Percentiles rank a stretch among this genome's conserved stretches.
Evolutionary conservation across 2,329 filamentous ascomycete species (phyloP).

Genomic region (Sclerotinia nivalis): DNA sequence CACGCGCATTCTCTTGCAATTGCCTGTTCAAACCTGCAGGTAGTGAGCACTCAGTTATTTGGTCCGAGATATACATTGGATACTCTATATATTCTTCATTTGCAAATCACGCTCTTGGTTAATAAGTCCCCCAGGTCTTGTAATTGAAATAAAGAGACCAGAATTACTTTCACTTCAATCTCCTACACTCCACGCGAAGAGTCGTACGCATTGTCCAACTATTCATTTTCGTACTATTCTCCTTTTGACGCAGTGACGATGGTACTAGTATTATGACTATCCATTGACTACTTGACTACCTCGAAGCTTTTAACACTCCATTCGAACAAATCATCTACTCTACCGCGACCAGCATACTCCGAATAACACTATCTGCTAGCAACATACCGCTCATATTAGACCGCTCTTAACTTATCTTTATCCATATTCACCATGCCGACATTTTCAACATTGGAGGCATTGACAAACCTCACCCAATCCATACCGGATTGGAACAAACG

Average conservation of each 20-base stretch:
- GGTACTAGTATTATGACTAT: conserved; percentile 8
- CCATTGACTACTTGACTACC: conserved; percentile 2
- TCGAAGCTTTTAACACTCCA: background rate
- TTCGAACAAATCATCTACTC: background rate
- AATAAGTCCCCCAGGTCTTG: background rate
- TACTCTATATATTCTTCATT: conserved; percentile 10
- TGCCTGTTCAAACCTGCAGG: conserved; percentile 8
- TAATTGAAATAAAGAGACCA: background rate
- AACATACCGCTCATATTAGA: background rate
- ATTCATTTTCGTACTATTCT: background rate
- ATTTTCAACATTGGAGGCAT: conserved; percentile 51
- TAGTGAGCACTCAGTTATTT: background rate
- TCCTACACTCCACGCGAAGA: background rate
- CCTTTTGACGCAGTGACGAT: conserved; percentile 4
- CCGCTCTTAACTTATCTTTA: background rate
- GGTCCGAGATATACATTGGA: conserved; percentile 10
- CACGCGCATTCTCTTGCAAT: conserved; percentile 14
- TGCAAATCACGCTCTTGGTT: conserved; percentile 1
- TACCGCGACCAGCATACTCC: background rate
- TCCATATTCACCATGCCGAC: conserved; percentile 25
- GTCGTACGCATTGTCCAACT: conserved; percentile 7
- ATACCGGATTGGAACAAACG: conserved; percentile 61
- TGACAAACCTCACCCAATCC: conserved; percentile 55
- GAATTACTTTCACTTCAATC: background rate
- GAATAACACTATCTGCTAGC: background rate